These are phyloP conservation scores for Penicillium arizonense DNA, from an alignment of 495 filamentous ascomycete species.

Conservation along the genomic window DNA sequence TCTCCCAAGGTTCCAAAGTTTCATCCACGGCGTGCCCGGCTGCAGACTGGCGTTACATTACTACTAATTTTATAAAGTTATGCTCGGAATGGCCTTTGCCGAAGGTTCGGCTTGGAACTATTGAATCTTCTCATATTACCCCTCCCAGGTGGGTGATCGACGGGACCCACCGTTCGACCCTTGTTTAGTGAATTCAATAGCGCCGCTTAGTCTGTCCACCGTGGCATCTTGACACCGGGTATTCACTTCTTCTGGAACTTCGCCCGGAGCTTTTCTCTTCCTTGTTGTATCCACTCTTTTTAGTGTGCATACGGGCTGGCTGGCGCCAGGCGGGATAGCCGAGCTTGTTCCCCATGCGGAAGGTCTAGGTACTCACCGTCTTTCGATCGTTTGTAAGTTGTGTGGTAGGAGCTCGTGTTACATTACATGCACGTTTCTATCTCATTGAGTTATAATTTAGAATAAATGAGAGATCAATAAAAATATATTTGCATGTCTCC, in stretches of 20 bases:
- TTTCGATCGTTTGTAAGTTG: not conserved
- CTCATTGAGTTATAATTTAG: too few relatives aligned
- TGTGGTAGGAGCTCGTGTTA: not conserved
- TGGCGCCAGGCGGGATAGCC: not conserved
- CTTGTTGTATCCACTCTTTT: too few relatives aligned
- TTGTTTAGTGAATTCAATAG: conserved; percentile 21
- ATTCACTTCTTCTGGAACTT: conserved; percentile 6
- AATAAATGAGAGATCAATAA: not conserved
- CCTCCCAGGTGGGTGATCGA: conserved; percentile 10
- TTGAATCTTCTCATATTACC: conserved; percentile 13
- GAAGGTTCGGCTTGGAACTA: conserved; percentile 11
- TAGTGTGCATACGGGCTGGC: not conserved
- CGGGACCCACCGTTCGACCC: conserved; percentile 19
- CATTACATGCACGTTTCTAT: not conserved
- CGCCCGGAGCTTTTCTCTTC: conserved; percentile 1
- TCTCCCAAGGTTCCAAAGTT: too few relatives aligned
- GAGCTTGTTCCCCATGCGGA: not conserved
- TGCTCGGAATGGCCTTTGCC: not conserved
- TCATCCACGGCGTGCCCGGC: too few relatives aligned
- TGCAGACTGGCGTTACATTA: too few relatives aligned
- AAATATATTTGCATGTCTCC: too few relatives aligned
- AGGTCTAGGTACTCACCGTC: not conserved
- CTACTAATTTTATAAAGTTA: too few relatives aligned
- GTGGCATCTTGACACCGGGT: conserved; percentile 6
- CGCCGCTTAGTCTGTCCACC: conserved; percentile 7